Conservation (phyloP, 441 rosid genomes). For the Theobroma grandiflorum region DNA sequence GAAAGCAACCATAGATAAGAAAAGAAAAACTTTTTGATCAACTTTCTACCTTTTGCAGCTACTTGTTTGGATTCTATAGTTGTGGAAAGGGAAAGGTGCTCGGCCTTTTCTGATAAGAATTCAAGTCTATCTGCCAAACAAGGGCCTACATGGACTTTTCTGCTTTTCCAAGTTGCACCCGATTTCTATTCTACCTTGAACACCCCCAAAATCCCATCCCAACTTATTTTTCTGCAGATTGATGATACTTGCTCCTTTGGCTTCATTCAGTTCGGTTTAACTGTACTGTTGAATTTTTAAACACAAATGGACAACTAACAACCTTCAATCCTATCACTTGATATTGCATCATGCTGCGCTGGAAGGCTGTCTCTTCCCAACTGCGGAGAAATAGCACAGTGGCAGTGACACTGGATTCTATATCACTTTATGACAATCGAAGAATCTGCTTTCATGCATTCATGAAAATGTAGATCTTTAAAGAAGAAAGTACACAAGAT, state of each 20-base stretch:
- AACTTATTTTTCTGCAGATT: background rate
- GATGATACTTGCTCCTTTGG: slow-evolving; percentile 11
- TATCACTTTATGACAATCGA: slow-evolving; percentile 4
- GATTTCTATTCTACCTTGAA: background rate
- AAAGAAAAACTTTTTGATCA: slow-evolving; percentile 19
- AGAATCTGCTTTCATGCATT: background rate
- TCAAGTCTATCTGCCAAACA: slow-evolving; percentile 35
- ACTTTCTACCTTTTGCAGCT: slow-evolving; percentile 30
- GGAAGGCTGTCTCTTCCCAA: slow-evolving; percentile 14
- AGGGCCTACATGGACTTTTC: slow-evolving; percentile 33
- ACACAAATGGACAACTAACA: slow-evolving; percentile 22
- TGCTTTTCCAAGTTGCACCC: slow-evolving; percentile 5
- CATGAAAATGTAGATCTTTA: background rate
- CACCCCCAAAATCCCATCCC: background rate
- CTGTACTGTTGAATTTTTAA: slow-evolving; percentile 11
- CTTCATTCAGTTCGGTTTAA: slow-evolving; percentile 26
- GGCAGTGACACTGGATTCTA: background rate
- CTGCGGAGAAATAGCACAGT: background rate
- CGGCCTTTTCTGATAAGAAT: slow-evolving; percentile 36
- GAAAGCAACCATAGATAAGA: background rate
- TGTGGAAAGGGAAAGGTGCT: slow-evolving; percentile 32
- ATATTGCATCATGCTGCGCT: slow-evolving; percentile 10
- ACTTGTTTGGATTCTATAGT: slow-evolving; percentile 26
- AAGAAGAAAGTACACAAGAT: background rate
- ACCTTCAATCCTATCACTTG: slow-evolving; percentile 13